Conservation (phyloP, 2,329 filamentous ascomycete genomes). For the Exophiala alcalophila region DNA sequence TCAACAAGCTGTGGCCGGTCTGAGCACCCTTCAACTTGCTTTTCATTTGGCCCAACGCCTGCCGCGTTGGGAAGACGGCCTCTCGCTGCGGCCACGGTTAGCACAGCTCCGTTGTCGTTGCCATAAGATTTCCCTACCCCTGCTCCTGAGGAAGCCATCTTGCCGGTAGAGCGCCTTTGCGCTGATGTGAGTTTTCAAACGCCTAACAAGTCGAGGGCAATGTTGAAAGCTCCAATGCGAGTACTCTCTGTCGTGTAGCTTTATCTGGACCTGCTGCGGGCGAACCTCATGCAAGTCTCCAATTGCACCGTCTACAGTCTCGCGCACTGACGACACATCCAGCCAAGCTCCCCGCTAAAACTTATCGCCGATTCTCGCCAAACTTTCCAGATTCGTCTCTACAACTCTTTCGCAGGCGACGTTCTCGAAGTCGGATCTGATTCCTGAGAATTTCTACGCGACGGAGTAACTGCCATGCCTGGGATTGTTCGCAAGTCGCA, state of each 20-base stretch:
- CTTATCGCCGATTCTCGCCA: not conserved
- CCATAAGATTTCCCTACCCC: slow-evolving; percentile 14
- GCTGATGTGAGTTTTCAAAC: not conserved
- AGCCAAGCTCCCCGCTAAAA: not conserved
- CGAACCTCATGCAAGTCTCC: too few species aligned
- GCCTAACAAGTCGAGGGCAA: not conserved
- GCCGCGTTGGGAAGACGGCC: slow-evolving; percentile 94
- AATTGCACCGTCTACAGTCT: too few species aligned
- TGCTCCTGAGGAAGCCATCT: slow-evolving; percentile 27
- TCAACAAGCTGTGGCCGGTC: slow-evolving; percentile 88
- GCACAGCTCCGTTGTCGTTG: slow-evolving; percentile 23
- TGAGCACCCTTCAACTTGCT: slow-evolving; percentile 92
- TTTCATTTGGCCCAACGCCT: slow-evolving; percentile 96
- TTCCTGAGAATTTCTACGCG: slow-evolving; percentile 1
- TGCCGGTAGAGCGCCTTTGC: slow-evolving; percentile 34
- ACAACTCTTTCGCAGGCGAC: too few species aligned
- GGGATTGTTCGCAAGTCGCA: slow-evolving; percentile 19
- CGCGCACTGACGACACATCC: too few species aligned
- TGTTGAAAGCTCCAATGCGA: too few species aligned
- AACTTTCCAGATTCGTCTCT: slow-evolving; percentile 2
- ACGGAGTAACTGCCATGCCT: slow-evolving; percentile 16
- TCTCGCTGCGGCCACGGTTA: slow-evolving; percentile 65
- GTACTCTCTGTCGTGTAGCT: too few species aligned
- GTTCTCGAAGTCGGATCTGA: too few species aligned
- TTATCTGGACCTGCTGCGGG: too few species aligned